These are phyloP conservation scores for Fusarium longipes DNA, from an alignment of 2,329 filamentous ascomycete species.

Conservation along the genomic window DNA sequence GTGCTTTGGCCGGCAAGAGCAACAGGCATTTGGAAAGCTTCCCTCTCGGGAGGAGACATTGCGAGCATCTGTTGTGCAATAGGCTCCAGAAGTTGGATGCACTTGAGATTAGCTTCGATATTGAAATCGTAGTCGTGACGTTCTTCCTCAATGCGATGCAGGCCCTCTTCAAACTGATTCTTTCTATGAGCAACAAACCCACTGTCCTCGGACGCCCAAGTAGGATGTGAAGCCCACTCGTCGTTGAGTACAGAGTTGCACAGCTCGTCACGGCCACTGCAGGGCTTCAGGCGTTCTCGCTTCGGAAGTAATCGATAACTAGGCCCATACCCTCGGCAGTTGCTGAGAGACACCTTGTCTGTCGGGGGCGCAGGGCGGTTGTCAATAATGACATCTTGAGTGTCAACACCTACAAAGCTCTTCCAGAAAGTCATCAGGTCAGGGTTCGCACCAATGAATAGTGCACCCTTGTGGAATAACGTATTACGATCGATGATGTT, in stretches of 20 bases:
- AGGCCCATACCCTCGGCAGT: conserved; percentile 93
- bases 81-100: conserved; percentile 94
- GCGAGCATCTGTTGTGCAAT: conserved; percentile 90
- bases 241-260: conserved; percentile 95
- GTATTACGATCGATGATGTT: conserved; percentile 89
- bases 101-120: conserved; percentile 93
- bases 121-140: conserved; percentile 99
- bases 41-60: conserved; percentile 78
- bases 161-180: conserved; percentile 92
- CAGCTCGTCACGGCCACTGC: conserved; percentile 93
- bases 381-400: conserved; percentile 80
- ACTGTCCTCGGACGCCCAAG: conserved; percentile 97
- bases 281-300: conserved; percentile 88
- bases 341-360: conserved; percentile 90
- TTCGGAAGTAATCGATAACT: conserved; percentile 95
- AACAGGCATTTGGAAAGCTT: conserved; percentile 80
- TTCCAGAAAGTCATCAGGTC: conserved; percentile 94
- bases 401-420: conserved; percentile 81
- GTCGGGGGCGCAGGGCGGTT: conserved; percentile 79
- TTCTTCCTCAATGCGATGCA: conserved; percentile 97
- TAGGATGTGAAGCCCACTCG: conserved; percentile 98
- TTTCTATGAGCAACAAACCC: conserved; percentile 98
- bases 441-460: conserved; percentile 87
- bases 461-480: conserved; percentile 82
- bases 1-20: conserved; percentile 93